A percentile compares a stretch with the other conserved stretches of the same genome.
phyloP scores from a whole-genome alignment of 768 basidiomycete genomes.

The Botryobasidium botryosum region DNA sequence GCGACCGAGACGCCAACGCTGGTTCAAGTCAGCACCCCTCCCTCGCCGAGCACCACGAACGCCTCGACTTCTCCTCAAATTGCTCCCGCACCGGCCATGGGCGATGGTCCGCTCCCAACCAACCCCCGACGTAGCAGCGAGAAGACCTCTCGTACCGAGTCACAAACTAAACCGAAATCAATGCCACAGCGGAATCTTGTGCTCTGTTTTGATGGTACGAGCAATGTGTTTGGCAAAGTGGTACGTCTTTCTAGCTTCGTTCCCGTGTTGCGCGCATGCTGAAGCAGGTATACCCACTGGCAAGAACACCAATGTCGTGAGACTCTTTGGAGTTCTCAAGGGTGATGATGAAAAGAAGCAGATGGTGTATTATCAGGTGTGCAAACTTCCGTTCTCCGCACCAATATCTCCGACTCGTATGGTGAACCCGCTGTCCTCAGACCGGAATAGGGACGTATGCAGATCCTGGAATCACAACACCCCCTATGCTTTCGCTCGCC shows the following conservation, averaged over 20 bases:
- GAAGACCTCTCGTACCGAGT: too few species aligned
- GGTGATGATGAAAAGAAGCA: conserved; percentile 39
- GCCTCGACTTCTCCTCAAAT: too few species aligned
- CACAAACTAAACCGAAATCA: too few species aligned
- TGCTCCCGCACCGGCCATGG: too few species aligned
- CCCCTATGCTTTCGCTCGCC: conserved; percentile 35
- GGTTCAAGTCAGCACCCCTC: too few species aligned
- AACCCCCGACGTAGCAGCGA: too few species aligned
- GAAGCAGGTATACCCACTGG: too few species aligned
- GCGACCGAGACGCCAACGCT: too few species aligned
- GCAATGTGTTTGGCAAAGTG: conserved; percentile 18
- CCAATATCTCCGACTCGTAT: not conserved
- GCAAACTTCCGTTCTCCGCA: not conserved
- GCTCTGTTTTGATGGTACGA: conserved; percentile 52
- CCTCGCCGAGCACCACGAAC: too few species aligned
- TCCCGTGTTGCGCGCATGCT: too few species aligned
- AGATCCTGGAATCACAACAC: conserved; percentile 48
- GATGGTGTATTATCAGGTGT: conserved; percentile 55
- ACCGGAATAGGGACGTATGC: conserved; percentile 32
- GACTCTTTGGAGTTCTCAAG: conserved; percentile 48
- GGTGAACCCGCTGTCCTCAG: conserved; percentile 18
- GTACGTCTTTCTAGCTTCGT: too few species aligned
- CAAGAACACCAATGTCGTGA: conserved; percentile 49
- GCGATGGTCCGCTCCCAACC: too few species aligned
- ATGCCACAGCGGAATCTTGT: conserved; percentile 41